Evolutionary conservation across 352 stramenopile species (phyloP), one percentile per base, ranked within the genome.

Genomic region (Pythium graminicola): DNA sequence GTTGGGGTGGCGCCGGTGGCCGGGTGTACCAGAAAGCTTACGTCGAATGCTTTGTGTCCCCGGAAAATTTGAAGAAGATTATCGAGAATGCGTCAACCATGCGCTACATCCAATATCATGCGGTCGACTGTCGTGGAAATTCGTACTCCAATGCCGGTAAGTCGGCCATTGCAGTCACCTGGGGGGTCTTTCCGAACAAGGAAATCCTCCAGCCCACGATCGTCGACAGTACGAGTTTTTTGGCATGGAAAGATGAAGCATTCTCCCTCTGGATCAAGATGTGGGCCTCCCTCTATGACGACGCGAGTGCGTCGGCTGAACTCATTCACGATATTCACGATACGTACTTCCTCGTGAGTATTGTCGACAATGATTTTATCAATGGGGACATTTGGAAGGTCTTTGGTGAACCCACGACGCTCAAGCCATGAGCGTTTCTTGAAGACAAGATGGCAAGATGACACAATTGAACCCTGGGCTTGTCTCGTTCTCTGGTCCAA

Each of bases 11-110:
- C 10, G 67, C 73, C 22, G 94, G 93, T 48, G 96, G 96, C 28
- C 86, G 84, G 41, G 95, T 99, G 32, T 99, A 99, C 75, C 96
- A 99, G 72, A 99, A 99, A 76, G 95, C 94, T 20, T 99, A 99
- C 72, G 89, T 98, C 54, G 96, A 99, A 76, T 99, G 93, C 69
- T 99, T 99, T 67, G 86, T 96, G 46, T 98, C 86, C 48, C 95
- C 95, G 6, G 79, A 95, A 49, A 90, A 91, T 57, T 82, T 96
- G 67, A 92, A 91, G 65, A 86, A 85, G 57, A 85, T 96, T 54
- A 96, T 96, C 22, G 81, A 95, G 16, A 85, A 86, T 23, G 82
- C 79, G 10, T 66, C 86, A 6, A 75, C 75, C 60, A 84, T 98
- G 67, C 70, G 61, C 45, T 87, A 76, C 47, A 76, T 93, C 55